phyloP scores from a whole-genome alignment of 1,284 basidiomycete genomes.

The Fomitopsis palustris region DNA sequence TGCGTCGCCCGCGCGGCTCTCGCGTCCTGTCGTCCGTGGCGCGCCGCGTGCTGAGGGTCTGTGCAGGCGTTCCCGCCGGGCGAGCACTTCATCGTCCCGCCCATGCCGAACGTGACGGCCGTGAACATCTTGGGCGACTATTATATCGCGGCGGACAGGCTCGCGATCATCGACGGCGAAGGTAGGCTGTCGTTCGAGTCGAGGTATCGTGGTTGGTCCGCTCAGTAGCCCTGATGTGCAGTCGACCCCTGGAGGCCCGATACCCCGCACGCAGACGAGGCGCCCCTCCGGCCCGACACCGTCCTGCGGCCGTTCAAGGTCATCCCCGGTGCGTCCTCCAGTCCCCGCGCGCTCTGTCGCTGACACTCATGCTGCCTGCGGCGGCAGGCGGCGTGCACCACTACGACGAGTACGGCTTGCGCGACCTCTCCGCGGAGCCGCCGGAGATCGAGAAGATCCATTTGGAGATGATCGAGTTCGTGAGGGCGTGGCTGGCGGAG shows the following conservation, averaged over 20 bases:
- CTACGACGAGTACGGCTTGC: conserved; percentile 86
- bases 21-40: no score
- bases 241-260: conserved; percentile 90
- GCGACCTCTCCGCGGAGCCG: conserved; percentile 67
- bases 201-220: background rate
- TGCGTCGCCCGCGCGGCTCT: no score
- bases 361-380: conserved; percentile 3
- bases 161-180: conserved; percentile 88
- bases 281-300: conserved; percentile 68
- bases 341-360: background rate
- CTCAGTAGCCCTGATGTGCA: conserved; percentile 22
- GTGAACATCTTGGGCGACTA: conserved; percentile 83
- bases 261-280: conserved; percentile 82
- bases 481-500: conserved; percentile 78
- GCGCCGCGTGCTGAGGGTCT: background rate
- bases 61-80: conserved; percentile 77
- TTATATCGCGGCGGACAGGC: conserved; percentile 66
- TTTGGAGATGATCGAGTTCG: conserved; percentile 77
- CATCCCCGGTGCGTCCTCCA: conserved; percentile 65
- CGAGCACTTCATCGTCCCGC: conserved; percentile 68
- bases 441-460: conserved; percentile 80
- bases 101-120: conserved; percentile 70
- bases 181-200: conserved; percentile 33
- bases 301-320: conserved; percentile 79
- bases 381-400: conserved; percentile 79